Evolutionary conservation across 495 filamentous ascomycete genomes (phyloP).

Genomic region (Arthonia radiata): DNA sequence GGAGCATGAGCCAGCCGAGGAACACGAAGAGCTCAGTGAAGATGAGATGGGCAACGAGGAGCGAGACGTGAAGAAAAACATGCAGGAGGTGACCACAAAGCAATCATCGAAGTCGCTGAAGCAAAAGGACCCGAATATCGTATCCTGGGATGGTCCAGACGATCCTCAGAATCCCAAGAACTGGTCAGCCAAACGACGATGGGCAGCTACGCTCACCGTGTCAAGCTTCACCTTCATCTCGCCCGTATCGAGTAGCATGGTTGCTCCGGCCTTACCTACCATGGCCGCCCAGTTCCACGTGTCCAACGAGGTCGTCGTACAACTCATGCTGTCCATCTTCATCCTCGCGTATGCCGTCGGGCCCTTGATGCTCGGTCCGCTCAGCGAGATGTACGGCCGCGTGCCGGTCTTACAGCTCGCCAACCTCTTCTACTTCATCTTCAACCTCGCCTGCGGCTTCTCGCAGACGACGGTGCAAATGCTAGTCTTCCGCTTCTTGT

Average conservation of each 20-base stretch:
- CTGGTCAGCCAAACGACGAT: conserved; percentile 35
- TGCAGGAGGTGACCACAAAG: conserved; percentile 5
- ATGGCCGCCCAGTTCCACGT: conserved; percentile 38
- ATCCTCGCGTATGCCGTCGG: conserved; percentile 49
- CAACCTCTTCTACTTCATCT: conserved; percentile 41
- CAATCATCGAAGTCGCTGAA: conserved; percentile 14
- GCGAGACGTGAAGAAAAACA: conserved; percentile 13
- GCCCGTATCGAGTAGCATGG: conserved; percentile 44
- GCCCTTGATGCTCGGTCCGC: too few species aligned
- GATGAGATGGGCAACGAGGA: too few species aligned
- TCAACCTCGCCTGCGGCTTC: conserved; percentile 30
- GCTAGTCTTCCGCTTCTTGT: conserved; percentile 30
- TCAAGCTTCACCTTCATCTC: conserved; percentile 47
- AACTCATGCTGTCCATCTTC: conserved; percentile 46
- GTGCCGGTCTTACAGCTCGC: conserved; percentile 30
- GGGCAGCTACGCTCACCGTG: conserved; percentile 32
- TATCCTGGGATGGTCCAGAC: conserved; percentile 31
- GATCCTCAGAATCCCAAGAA: conserved; percentile 55
- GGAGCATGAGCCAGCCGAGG: too few species aligned
- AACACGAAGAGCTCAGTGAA: too few species aligned
- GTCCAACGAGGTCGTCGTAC: conserved; percentile 25
- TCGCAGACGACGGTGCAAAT: conserved; percentile 24
- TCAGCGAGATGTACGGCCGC: conserved; percentile 24
- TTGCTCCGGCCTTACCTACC: conserved; percentile 35
- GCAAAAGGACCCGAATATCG: conserved; percentile 6